phyloP scores from a whole-genome alignment of 2,329 filamentous ascomycete species.

The Fusarium armeniacum region DNA sequence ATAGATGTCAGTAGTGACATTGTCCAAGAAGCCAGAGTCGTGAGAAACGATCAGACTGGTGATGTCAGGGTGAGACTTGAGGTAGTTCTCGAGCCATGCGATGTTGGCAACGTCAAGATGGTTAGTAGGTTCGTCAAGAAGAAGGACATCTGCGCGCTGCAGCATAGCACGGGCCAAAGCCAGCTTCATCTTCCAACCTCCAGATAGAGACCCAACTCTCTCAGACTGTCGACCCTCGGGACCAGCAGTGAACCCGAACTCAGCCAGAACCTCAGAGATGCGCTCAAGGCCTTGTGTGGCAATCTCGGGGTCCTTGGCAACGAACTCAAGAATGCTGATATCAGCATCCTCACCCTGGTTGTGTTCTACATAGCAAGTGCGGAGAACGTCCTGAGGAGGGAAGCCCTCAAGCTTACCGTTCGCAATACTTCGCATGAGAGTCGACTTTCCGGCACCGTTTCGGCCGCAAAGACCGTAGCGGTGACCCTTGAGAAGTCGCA shows the following conservation, averaged over 20 bases:
- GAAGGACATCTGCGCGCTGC: conserved; percentile 93
- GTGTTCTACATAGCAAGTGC: conserved; percentile 98
- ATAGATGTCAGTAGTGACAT: conserved; percentile 98
- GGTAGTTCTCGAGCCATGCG: conserved; percentile 94
- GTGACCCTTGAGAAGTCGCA: conserved; percentile 94
- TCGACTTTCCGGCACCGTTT: conserved; percentile 99
- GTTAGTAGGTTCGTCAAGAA: conserved; percentile 99
- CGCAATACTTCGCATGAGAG: conserved; percentile 96
- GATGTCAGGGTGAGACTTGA: conserved; percentile 95
- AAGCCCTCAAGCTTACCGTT: conserved; percentile 97
- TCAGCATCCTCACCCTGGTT: conserved; percentile 99
- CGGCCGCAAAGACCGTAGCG: conserved; percentile 97
- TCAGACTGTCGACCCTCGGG: conserved; percentile 90
- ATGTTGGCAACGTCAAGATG: conserved; percentile 97
- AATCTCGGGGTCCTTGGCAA: conserved; percentile 89
- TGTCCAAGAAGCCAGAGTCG: conserved; percentile 97
- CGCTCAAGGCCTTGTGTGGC: conserved; percentile 82
- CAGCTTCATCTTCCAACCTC: conserved; percentile 99
- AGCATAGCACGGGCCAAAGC: conserved; percentile 97
- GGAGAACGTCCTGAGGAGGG: conserved; percentile 89
- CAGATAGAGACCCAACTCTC: conserved; percentile 93
- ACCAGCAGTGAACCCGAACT: conserved; percentile 94
- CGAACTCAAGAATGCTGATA: conserved; percentile 94
- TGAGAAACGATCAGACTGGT: conserved; percentile 98
- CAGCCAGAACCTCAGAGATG: conserved; percentile 85